Evolutionary conservation across 2,329 filamentous ascomycete genomes (phyloP).

Genomic region (Graphilbum fragrans): DNA sequence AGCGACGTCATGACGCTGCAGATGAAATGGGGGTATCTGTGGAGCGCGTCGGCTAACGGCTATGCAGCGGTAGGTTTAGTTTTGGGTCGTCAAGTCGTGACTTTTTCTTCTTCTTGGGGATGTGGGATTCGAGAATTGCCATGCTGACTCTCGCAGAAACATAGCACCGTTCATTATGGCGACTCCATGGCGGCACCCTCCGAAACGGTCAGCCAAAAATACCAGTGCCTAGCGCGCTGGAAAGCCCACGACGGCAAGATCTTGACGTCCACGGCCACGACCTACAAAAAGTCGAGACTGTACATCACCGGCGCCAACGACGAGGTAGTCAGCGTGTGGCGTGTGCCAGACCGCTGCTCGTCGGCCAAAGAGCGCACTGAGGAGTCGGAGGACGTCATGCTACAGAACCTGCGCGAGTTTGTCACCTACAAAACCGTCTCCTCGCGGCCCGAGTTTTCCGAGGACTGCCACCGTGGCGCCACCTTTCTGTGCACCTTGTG

Average conservation of each 20-base stretch:
- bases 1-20: conserved; percentile 79
- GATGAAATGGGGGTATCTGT: conserved; percentile 73
- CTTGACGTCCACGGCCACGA: conserved; percentile 67
- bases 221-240: conserved; percentile 21
- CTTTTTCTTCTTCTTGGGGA: neutral
- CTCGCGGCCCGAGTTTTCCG: conserved; percentile 70
- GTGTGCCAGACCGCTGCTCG: conserved; percentile 40
- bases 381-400: conserved; percentile 38
- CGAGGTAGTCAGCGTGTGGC: conserved; percentile 79
- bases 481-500: conserved; percentile 84
- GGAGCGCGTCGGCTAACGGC: conserved; percentile 85
- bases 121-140: no score
- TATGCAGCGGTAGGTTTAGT: conserved; percentile 55
- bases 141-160: conserved; percentile 34
- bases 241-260: conserved; percentile 75
- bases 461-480: conserved; percentile 85
- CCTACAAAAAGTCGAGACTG: conserved; percentile 59
- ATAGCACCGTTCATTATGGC: conserved; percentile 53
- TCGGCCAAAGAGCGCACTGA: conserved; percentile 24
- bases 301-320: conserved; percentile 94
- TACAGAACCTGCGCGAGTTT: conserved; percentile 71
- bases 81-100: no score
- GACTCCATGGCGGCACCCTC: conserved; percentile 36
- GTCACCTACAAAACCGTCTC: conserved; percentile 89
- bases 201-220: conserved; percentile 42